Percentiles rank a stretch among this genome's conserved stretches.
phyloP scores from a whole-genome alignment of 1,139 yeast genomes.

The Sugiyamaella castrensis region DNA sequence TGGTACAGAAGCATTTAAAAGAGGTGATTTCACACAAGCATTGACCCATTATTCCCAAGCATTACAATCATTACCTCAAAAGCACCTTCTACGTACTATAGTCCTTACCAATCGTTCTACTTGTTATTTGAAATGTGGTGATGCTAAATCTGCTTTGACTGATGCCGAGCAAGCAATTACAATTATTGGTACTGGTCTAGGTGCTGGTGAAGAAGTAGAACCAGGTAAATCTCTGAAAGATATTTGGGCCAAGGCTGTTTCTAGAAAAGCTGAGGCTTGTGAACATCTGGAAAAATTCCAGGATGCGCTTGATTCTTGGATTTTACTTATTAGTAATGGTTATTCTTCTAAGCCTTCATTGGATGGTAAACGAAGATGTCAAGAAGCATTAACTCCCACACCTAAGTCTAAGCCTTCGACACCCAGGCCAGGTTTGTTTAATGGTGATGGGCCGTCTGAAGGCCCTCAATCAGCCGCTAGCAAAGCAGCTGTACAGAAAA shows the following conservation, averaged over 20 bases:
- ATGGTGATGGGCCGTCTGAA: conserved; percentile 10
- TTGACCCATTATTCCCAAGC: conserved; percentile 59
- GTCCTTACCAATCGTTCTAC: conserved; percentile 76
- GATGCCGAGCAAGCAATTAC: conserved; percentile 57
- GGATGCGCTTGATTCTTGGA: conserved; percentile 62
- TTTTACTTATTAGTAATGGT: conserved; percentile 62
- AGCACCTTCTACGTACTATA: conserved; percentile 65
- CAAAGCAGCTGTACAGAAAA: conserved; percentile 46
- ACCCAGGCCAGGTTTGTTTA: conserved; percentile 14
- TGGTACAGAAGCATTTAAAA: conserved; percentile 62
- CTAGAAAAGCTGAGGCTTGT: conserved; percentile 75
- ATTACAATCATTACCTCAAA: conserved; percentile 56
- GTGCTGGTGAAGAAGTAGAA: conserved; percentile 41
- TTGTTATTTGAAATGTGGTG: conserved; percentile 69
- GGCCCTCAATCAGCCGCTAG: conserved; percentile 36
- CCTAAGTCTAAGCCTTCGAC: conserved; percentile 33
- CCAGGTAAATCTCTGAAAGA: conserved; percentile 59
- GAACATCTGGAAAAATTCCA: conserved; percentile 72
- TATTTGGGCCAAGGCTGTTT: conserved; percentile 69
- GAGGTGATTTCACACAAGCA: conserved; percentile 81
- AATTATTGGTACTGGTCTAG: conserved; percentile 48
- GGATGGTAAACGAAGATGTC: conserved; percentile 83
- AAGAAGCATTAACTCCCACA: conserved; percentile 50
- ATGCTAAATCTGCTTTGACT: conserved; percentile 58
- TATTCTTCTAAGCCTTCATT: conserved; percentile 59